A percentile compares a stretch with the other conserved stretches of the same genome.
phyloP scores from a whole-genome alignment of 2,329 filamentous ascomycete genomes.

The Verticillium nubilum region DNA sequence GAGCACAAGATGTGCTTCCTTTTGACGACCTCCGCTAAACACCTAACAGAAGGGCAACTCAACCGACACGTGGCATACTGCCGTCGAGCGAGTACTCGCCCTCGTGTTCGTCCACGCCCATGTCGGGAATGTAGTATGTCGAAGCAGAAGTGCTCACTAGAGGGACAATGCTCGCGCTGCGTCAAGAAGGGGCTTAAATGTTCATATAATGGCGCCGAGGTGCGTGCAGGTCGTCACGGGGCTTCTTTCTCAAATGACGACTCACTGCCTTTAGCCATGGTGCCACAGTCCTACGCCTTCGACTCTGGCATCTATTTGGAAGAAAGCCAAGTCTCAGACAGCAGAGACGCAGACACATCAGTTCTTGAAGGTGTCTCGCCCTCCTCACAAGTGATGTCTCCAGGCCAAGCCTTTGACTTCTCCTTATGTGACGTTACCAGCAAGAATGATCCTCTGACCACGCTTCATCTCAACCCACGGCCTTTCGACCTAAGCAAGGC shows the following conservation, averaged over 20 bases:
- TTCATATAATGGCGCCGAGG: background rate
- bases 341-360: background rate
- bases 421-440: background rate
- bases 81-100: conserved; percentile 1
- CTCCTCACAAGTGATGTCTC: background rate
- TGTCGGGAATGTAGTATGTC: conserved; percentile 7
- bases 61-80: conserved; percentile 6
- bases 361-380: background rate
- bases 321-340: background rate
- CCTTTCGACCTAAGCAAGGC: background rate
- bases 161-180: conserved; percentile 5
- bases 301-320: background rate
- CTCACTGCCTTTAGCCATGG: background rate
- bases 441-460: background rate
- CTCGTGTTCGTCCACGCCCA: conserved; percentile 3
- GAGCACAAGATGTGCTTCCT: background rate
- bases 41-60: background rate
- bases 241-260: background rate
- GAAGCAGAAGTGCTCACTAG: conserved; percentile 8
- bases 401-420: background rate
- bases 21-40: background rate
- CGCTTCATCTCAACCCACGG: background rate
- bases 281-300: background rate
- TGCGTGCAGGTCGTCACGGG: no score
- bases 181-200: conserved; percentile 5